These are phyloP conservation scores for Tulasnella sp. DNA, from an alignment of 768 basidiomycete genomes.

Conservation along the genomic window DNA sequence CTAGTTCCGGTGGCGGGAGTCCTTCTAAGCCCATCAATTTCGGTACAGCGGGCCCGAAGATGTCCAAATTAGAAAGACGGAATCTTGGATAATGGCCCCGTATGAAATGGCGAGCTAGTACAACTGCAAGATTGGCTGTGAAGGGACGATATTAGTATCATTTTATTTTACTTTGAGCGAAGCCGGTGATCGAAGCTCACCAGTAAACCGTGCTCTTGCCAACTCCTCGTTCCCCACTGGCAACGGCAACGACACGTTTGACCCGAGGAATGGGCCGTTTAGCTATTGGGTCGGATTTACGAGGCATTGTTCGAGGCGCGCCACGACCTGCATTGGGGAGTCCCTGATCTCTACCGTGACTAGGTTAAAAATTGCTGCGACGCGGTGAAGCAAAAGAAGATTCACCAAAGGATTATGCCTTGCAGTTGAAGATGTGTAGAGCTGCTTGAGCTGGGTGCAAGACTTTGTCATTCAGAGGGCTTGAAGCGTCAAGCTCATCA, in stretches of 20 bases:
- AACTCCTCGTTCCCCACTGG: slow-evolving; percentile 93
- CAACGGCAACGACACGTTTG: no score
- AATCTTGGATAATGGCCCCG: slow-evolving; percentile 45
- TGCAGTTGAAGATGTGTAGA: neutral
- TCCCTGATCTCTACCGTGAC: slow-evolving; percentile 28
- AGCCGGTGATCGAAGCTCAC: slow-evolving; percentile 38
- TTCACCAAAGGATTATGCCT: slow-evolving; percentile 18
- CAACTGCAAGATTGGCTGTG: slow-evolving; percentile 68
- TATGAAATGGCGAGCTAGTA: slow-evolving; percentile 42
- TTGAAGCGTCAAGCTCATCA: no score
- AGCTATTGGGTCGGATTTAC: slow-evolving; percentile 32
- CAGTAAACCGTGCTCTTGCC: slow-evolving; percentile 91
- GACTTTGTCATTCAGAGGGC: no score
- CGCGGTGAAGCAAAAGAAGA: neutral
- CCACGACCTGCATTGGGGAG: slow-evolving; percentile 33
- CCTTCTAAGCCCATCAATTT: slow-evolving; percentile 84
- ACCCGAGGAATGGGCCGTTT: slow-evolving; percentile 36
- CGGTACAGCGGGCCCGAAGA: slow-evolving; percentile 91
- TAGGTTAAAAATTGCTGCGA: neutral
- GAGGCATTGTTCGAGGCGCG: slow-evolving; percentile 37
- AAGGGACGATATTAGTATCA: slow-evolving; percentile 1
- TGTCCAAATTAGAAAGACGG: slow-evolving; percentile 86
- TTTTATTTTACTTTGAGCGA: neutral
- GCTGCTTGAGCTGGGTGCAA: neutral
- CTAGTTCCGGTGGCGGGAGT: slow-evolving; percentile 68